Base-by-base conservation (phyloP, 371 early-diverging fungal genomes). In the Rhizomucor pusillus region DNA sequence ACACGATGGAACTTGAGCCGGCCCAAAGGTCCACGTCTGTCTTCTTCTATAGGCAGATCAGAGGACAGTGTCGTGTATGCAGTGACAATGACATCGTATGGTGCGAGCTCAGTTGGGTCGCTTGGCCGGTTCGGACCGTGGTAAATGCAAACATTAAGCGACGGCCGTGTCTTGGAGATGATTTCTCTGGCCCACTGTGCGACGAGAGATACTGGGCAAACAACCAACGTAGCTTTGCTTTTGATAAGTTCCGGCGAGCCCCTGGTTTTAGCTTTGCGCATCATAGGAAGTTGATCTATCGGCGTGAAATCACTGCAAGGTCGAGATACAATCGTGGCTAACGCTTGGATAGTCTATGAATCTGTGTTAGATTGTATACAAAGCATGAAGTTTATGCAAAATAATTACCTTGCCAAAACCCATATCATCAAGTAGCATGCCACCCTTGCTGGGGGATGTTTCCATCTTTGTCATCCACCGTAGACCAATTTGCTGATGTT, bases 401-500 rank as follows among this genome's bases (percentile, higher is more conserved):
- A 43, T 33, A 34, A 33, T 18, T 22, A 71, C 73, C 57, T 68
- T 65, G 52, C 73, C 75, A 29, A 73, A 65, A 14, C 79, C 82
- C 80, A 81, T 80, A 53, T 91, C 92, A 58, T 91, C 92, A 0
- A 85, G 85, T 23, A 90, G 65, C 22, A 91, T 81, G 10, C 92
- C 92, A 43, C 92, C 92, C 9, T 71, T 66, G 46, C 82, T 72
- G 14, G 59, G 55, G 6, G 69, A 65, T 13, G 52, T 54, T 49
- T 83, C 84, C 80, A 81, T 85, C 25, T 77, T 73, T 7, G 59
- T 59, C 62, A 88, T 66, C 86, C 88, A 88, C 0, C 80, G 73
- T 14, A 88, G 52, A 5, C 86, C 88, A 52, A 77, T 73, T 52
- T 80, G 80, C 62, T 88, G 88, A 59, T 88, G 86, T 46, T 80